Base-by-base conservation (phyloP, 768 basidiomycete genomes). In the Mycena metata region DNA sequence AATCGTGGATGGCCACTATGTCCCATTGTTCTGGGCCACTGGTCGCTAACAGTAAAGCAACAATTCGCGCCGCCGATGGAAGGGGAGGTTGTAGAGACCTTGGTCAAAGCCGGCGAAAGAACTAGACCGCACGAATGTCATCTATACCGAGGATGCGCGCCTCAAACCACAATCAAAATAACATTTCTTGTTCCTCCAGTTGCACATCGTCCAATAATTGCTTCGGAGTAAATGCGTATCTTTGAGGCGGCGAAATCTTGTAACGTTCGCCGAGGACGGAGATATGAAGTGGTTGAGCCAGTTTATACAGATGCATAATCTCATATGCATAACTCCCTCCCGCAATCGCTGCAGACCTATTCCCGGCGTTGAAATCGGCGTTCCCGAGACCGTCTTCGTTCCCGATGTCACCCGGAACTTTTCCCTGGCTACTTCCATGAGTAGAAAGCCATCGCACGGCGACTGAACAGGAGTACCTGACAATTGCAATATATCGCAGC, bases 401-500 rank as follows among this genome's bases (percentile, higher is more conserved):
- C 5, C 42, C 45, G 24, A 73, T 61, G 26, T 71, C 69, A 7
- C 72, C 69, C 2, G 66, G 64, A 8, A 8, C 30, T 54, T 73
- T 73, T n/a, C 59, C 66, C 9, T 51, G 47, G 42, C 69, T 68
- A 26, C 15, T 39, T 39, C 39, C 5, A 39, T 39, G 21, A 30
- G 30, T 30, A 30, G 30, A 30, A 6, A 30, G 30, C 30, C 30
- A 30, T 30, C 30, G 30, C 30, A 30, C 30, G 30, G 30, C 30
- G 30, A 30, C 6, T 30, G 30, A 30, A 30, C 3, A 30, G 30
- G 30, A 30, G 21, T 23, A 64, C 45, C 63, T 64, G 36, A 72
- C n/a, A 16, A 60, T 51, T 13, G 71, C 71, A 23, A 72, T 66
- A 55, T 69, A 72, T 26, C 63, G 45, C n/a, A 72, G 60, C 19